phyloP scores from a whole-genome alignment of 2,329 filamentous ascomycete species.

The Fusarium sp. region DNA sequence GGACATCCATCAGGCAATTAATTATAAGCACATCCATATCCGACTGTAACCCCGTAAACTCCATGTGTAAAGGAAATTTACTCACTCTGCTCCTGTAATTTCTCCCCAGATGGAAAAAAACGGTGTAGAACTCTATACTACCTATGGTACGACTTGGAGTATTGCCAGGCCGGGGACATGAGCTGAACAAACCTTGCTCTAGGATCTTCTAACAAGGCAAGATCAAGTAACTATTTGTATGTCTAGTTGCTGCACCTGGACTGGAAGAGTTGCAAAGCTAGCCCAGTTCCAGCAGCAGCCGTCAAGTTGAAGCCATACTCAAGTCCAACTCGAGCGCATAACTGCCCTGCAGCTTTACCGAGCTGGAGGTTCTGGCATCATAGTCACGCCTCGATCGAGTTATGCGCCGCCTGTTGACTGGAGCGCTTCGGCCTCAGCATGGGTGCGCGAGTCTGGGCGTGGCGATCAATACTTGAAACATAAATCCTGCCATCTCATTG shows the following conservation, averaged over 20 bases:
- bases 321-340: constrained; percentile 15
- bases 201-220: too few species aligned
- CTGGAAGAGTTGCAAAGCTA: not conserved
- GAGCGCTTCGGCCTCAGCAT: constrained; percentile 31
- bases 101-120: not conserved
- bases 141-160: not conserved
- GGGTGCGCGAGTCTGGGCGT: constrained; percentile 14
- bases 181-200: too few species aligned
- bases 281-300: not conserved
- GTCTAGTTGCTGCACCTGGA: not conserved
- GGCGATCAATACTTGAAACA: constrained; percentile 22
- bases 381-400: constrained; percentile 22
- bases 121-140: not conserved
- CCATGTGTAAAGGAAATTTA: not conserved
- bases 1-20: not conserved
- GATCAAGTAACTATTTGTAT: too few species aligned
- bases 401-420: constrained; percentile 33
- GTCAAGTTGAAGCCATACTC: not conserved
- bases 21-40: not conserved
- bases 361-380: not conserved
- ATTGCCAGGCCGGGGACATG: not conserved
- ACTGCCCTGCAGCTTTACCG: not conserved
- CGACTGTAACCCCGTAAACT: not conserved
- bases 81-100: not conserved
- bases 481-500: not conserved